These are phyloP conservation scores for Pseudozyma sp. DNA, from an alignment of 1,284 basidiomycete genomes.

Conservation along the genomic window DNA sequence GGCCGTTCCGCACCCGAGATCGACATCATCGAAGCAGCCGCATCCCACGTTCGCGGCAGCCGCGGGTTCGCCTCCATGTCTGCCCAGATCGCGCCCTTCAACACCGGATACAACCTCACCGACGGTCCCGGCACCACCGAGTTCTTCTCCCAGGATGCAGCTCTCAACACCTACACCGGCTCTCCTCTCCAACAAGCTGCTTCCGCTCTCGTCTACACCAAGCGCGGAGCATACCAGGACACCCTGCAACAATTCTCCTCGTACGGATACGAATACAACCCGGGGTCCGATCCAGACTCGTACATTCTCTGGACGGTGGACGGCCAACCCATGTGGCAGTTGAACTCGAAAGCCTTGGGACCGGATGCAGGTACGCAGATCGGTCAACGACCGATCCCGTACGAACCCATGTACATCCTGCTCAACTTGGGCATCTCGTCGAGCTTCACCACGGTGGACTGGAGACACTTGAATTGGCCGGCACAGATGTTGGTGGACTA, in stretches of 20 bases:
- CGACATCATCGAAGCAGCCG: conserved; percentile 79
- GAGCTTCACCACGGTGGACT: conserved; percentile 49
- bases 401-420: conserved; percentile 69
- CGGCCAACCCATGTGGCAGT: conserved; percentile 63
- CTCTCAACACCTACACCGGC: conserved; percentile 62
- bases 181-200: conserved; percentile 65
- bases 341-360: conserved; percentile 79
- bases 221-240: conserved; percentile 53
- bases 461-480: conserved; percentile 27
- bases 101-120: conserved; percentile 69
- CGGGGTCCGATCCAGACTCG: conserved; percentile 31
- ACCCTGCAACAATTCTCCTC: conserved; percentile 34
- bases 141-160: conserved; percentile 34
- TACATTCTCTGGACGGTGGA: conserved; percentile 57
- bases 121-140: conserved; percentile 57
- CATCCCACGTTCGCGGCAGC: conserved; percentile 49
- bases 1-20: conserved; percentile 84
- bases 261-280: conserved; percentile 76
- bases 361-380: conserved; percentile 78
- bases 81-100: conserved; percentile 63
- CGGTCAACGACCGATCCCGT: conserved; percentile 78
- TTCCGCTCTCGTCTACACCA: conserved; percentile 60
- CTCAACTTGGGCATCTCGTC: conserved; percentile 60
- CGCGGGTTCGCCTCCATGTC: conserved; percentile 61
- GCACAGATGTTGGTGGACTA: conserved; percentile 54